Percentiles rank a stretch among this genome's conserved stretches.
Evolutionary conservation across 2,329 filamentous ascomycete genomes (phyloP).

Genomic region (Sclerotinia glacialis): DNA sequence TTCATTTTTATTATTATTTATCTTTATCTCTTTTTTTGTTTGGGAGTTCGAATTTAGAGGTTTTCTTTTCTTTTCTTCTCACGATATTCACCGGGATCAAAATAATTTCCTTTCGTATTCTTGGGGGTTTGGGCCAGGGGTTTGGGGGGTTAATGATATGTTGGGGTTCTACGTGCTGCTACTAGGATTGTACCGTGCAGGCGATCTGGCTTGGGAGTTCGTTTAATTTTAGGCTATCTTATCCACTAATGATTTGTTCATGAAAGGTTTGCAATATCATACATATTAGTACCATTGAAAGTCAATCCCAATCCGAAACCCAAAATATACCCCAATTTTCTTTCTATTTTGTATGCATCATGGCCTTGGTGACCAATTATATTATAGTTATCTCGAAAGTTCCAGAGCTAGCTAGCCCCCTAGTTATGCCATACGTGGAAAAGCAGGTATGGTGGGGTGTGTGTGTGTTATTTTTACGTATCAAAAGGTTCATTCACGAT

Average conservation of each 20-base stretch:
- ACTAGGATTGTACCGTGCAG: constrained; percentile 4
- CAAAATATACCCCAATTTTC: background rate
- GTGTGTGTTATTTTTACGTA: background rate
- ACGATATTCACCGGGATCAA: background rate
- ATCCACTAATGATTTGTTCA: constrained; percentile 1
- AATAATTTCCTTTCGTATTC: background rate
- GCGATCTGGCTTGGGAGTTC: constrained; percentile 10
- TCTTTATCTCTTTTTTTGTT: background rate
- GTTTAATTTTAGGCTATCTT: constrained; percentile 8
- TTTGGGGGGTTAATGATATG: background rate
- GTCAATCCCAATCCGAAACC: background rate
- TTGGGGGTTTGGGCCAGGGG: background rate
- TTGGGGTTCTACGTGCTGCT: background rate
- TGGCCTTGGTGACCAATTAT: too few relatives aligned
- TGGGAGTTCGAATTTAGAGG: background rate
- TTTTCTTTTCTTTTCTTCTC: background rate
- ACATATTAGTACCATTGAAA: background rate
- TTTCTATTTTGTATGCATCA: background rate
- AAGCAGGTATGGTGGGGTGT: background rate
- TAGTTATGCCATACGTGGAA: too few relatives aligned
- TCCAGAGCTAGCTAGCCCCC: background rate
- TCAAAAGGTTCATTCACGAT: background rate
- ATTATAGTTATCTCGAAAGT: background rate
- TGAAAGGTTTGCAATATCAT: background rate
- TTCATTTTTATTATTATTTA: background rate